Percentiles rank a stretch among this genome's conserved stretches.
These are phyloP conservation scores for Talaromyces trachyspermus DNA, from an alignment of 495 filamentous ascomycete species.

Conservation along the genomic window DNA sequence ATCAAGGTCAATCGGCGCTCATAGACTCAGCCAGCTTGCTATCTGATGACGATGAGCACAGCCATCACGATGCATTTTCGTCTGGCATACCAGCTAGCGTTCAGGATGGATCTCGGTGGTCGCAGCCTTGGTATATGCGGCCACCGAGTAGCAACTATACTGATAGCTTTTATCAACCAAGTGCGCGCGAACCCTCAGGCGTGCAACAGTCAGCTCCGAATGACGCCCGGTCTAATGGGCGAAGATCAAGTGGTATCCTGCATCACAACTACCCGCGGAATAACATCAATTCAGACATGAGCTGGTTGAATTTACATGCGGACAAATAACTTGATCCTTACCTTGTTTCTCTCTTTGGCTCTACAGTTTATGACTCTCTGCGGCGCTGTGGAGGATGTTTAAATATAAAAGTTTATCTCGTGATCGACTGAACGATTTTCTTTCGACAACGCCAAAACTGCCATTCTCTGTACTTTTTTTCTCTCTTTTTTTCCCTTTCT, in stretches of 20 bases:
- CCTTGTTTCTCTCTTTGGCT: neutral
- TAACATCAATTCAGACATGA: constrained; percentile 56
- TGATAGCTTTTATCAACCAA: constrained; percentile 38
- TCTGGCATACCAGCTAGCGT: constrained; percentile 49
- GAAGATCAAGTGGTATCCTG: constrained; percentile 26
- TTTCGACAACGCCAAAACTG: neutral
- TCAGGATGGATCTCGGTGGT: constrained; percentile 42
- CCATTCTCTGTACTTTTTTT: constrained; percentile 3
- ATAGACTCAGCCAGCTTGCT: constrained; percentile 50
- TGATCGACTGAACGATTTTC: neutral
- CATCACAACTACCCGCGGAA: constrained; percentile 15
- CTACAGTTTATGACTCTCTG: neutral
- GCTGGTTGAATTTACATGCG: constrained; percentile 61
- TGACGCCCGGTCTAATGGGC: constrained; percentile 21
- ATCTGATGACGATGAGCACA: constrained; percentile 37
- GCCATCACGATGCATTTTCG: constrained; percentile 27
- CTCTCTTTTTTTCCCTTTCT: neutral
- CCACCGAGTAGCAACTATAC: constrained; percentile 57
- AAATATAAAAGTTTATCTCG: neutral
- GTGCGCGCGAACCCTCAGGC: constrained; percentile 24
- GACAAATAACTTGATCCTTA: constrained; percentile 18
- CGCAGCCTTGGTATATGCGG: constrained; percentile 40
- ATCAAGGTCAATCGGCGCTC: constrained; percentile 51
- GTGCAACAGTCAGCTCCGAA: constrained; percentile 10
- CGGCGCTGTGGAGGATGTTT: neutral